These are phyloP conservation scores for Entelexis sorbosivorans DNA, from an alignment of 1,139 yeast species.

Conservation along the genomic window DNA sequence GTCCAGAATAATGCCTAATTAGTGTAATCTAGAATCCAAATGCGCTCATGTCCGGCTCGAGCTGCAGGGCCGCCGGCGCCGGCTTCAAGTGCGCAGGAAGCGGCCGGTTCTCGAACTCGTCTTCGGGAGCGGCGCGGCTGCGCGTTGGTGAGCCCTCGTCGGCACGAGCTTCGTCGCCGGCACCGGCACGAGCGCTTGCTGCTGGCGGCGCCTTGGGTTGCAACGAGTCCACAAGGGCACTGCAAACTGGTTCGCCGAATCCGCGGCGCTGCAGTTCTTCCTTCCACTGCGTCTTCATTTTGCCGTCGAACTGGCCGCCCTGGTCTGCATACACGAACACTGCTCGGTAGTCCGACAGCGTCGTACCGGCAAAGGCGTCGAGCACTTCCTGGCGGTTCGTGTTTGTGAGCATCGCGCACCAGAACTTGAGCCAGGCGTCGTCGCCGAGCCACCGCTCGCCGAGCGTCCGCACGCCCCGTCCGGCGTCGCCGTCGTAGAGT, in stretches of 20 bases:
- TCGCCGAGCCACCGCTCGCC: conserved; percentile 41
- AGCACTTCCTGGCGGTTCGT: not conserved
- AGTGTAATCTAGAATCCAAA: conserved; percentile 36
- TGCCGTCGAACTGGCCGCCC: conserved; percentile 6
- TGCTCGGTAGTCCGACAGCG: conserved; percentile 31
- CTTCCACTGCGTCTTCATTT: conserved; percentile 1
- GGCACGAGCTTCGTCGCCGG: not conserved
- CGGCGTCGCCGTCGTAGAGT: conserved; percentile 46
- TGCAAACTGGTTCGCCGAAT: not conserved
- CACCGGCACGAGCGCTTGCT: too few species aligned
- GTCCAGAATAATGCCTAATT: conserved; percentile 22
- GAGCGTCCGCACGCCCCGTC: conserved; percentile 41
- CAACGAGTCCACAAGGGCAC: not conserved
- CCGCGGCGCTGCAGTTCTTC: not conserved
- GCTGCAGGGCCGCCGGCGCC: conserved; percentile 30
- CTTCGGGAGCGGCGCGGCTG: not conserved
- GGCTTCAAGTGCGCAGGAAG: conserved; percentile 29
- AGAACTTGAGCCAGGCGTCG: conserved; percentile 1
- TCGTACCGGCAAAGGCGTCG: conserved; percentile 36
- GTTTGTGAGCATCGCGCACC: not conserved
- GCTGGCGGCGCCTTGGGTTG: not conserved
- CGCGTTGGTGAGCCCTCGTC: not conserved
- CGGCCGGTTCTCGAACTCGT: not conserved
- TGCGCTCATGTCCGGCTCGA: conserved; percentile 72
- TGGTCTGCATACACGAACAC: not conserved